These are phyloP conservation scores for Podaxis sp. DNA, from an alignment of 768 basidiomycete genomes.

Conservation along the genomic window DNA sequence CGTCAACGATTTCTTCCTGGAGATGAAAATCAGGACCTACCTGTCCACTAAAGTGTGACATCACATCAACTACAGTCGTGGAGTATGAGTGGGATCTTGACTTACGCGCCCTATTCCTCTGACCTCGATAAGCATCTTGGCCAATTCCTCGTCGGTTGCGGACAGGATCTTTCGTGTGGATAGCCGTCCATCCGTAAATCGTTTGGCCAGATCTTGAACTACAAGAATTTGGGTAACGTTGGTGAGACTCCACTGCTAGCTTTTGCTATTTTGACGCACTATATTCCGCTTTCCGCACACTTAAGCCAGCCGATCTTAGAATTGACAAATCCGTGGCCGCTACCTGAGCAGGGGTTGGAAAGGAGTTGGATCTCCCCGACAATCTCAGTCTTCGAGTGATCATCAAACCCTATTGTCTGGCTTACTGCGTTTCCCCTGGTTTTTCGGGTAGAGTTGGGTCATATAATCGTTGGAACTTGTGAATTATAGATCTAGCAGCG, in stretches of 20 bases:
- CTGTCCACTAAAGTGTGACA: constrained; percentile 52
- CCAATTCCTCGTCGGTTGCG: constrained; percentile 75
- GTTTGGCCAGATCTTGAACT: constrained; percentile 78
- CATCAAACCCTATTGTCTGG: not conserved
- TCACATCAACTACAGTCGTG: not conserved
- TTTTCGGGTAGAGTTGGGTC: constrained; percentile 75
- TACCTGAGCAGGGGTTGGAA: constrained; percentile 75
- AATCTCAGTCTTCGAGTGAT: not conserved
- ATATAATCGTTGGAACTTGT: constrained; percentile 76
- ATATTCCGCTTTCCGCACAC: constrained; percentile 88
- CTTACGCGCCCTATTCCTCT: constrained; percentile 76
- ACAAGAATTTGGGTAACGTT: not conserved
- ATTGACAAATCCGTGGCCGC: constrained; percentile 53
- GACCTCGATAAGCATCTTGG: constrained; percentile 73
- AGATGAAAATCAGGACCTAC: constrained; percentile 30
- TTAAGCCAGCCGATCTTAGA: constrained; percentile 75
- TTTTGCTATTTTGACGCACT: constrained; percentile 39
- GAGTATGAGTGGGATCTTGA: constrained; percentile 12
- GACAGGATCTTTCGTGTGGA: constrained; percentile 69
- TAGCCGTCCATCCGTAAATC: constrained; percentile 81
- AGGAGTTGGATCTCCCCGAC: constrained; percentile 31
- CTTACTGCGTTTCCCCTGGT: constrained; percentile 8
- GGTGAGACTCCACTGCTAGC: not conserved
- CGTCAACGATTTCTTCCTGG: not conserved
- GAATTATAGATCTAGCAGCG: constrained; percentile 81